Evolutionary conservation across 805 yeast genomes (phyloP).

Genomic region (Kazachstania taianensis): DNA sequence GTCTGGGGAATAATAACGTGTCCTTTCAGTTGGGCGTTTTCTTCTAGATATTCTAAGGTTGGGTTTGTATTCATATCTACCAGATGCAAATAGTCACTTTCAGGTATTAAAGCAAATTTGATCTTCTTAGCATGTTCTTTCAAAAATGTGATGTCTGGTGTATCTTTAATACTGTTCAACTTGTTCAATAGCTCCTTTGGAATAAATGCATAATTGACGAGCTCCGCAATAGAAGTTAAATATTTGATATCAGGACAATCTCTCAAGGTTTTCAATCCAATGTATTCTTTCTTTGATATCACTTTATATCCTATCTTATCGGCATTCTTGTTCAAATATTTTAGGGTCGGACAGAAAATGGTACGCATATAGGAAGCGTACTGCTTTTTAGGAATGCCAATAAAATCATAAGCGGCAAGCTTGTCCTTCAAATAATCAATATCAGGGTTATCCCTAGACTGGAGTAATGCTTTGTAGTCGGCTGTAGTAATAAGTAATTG

Average conservation of each 20-base stretch:
- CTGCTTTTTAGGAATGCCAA: background rate
- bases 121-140: conserved; percentile 2
- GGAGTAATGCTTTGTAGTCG: background rate
- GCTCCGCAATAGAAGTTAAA: no score
- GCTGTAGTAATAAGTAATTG: background rate
- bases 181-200: no score
- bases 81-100: background rate
- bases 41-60: conserved; percentile 1
- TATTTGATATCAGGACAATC: conserved; percentile 19
- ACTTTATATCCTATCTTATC: background rate
- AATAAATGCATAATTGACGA: no score
- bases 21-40: conserved; percentile 13
- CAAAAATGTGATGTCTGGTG: conserved; percentile 2
- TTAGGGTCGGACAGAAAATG: conserved; percentile 9
- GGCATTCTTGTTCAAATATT: conserved; percentile 1
- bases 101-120: conserved; percentile 1
- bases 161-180: conserved; percentile 1
- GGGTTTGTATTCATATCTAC: conserved; percentile 3
- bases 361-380: background rate
- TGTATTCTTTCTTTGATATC: background rate
- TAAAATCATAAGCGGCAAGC: background rate
- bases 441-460: background rate
- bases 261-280: background rate
- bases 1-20: background rate
- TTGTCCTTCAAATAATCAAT: background rate